Base-by-base conservation (phyloP, 108 stramenopile genomes). In the Cyclotella distinguenda region DNA sequence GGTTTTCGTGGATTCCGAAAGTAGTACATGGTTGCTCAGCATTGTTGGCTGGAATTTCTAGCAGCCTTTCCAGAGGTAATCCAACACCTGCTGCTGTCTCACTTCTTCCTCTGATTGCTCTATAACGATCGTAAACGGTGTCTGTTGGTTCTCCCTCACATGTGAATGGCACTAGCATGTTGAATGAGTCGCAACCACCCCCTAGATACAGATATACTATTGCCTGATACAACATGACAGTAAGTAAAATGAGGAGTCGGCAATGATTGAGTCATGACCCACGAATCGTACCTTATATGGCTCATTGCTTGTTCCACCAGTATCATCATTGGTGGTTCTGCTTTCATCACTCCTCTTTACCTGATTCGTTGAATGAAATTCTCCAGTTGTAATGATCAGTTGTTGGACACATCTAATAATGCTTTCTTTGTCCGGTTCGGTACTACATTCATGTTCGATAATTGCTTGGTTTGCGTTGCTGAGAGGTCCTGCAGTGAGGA, bases 351-450 rank as follows among this genome's bases (percentile, higher is more conserved):
- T 79, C 35, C 45, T 45, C n/a, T 21, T 48, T 6, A 62, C 70
- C 0, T 21, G 63, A 62, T 51, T 80, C 0, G 86, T 85, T 18
- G 67, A 66, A 26, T 91, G 90, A 45, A 91, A 88, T 55, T 91
- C 86, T 16, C 78, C 81, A 12, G 83, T 62, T 27, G 67, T 60
- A 40, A 80, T 45, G 13, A 82, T 49, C 9, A 80, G 51, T 33
- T 83, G 79, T 42, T 55, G 69, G 19, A 72, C 70, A 21, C 74
- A 75, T n/a, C 74, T 44, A 33, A 15, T 49, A 6, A 66, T 60
- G 40, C 52, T 61, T 4, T 13, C 52, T 2, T 48, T 19, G 15
- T 68, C 60, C 25, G 66, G 50, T 34, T 63, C 60, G 21, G 66
- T 15, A 4, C 55, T 43, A 73, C 60, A 68, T 15, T 74, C 81